Evolutionary conservation across 73 alveolate species (phyloP).

Genomic region (Paramecium primaurelia): DNA sequence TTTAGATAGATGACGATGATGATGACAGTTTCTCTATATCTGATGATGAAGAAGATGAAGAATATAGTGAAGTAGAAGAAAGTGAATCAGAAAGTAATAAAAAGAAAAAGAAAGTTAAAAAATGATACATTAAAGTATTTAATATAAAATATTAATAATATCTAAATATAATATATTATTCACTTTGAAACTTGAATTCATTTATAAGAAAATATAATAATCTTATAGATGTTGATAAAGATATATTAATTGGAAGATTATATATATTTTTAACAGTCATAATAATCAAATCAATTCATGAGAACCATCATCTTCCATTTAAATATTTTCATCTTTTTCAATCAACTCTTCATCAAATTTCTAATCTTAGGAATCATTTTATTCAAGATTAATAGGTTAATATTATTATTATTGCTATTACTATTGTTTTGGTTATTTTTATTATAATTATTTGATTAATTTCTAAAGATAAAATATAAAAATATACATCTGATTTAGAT

Average conservation of each 20-base stretch:
- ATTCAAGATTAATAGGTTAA: not conserved
- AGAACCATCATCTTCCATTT: not conserved
- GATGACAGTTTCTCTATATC: not conserved
- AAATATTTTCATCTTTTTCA: not conserved
- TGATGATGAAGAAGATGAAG: not conserved
- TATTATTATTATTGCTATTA: not conserved
- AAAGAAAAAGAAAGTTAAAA: not conserved
- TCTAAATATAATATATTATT: not conserved
- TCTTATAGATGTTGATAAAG: not conserved
- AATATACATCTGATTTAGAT: not conserved
- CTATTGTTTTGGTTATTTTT: not conserved
- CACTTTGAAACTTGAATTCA: not conserved
- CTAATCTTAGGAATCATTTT: not conserved
- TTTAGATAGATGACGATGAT: not conserved
- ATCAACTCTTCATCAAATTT: constrained; percentile 12
- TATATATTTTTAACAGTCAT: not conserved
- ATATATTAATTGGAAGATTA: not conserved
- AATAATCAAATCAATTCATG: constrained; percentile 11
- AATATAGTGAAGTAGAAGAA: not conserved
- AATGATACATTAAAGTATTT: not conserved
- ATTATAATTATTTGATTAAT: not conserved
- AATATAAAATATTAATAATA: not conserved
- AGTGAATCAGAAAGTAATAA: not conserved
- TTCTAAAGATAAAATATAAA: not conserved
- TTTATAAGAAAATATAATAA: not conserved